Evolutionary conservation across 2,329 filamentous ascomycete genomes (phyloP), one percentile per base, ranked within the genome.

Genomic region (Aureobasidium zeae): DNA sequence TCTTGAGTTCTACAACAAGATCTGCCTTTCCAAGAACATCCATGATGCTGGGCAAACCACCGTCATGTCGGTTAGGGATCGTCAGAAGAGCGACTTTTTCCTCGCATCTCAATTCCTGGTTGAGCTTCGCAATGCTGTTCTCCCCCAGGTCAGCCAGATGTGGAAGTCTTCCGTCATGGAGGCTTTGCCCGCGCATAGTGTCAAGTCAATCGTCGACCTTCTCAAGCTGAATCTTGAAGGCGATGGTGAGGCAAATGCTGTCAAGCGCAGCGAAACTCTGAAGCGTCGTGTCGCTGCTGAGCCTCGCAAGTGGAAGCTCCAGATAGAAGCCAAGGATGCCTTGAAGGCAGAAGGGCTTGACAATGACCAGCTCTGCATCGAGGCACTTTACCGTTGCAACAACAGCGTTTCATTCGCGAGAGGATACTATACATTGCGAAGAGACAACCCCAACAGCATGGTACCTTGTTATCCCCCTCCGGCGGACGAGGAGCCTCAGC

Each of bases 111-210:
- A 95, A 54, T 83, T 96, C 44, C 68, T 95, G 11, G 79, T 96
- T 5, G 89, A 96, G 59, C 65, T 96, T 30, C 81, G 91, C 30
- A 78, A 83, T 64, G 77, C 80, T 19, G 77, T 95, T 19, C 66
- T 95, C 11, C 85, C 87, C 1, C 76, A 82, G 33, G 74, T 91
- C 29, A 74, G 76, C 45, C 74, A 80, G 34, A 74, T 96, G 20
- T 98, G 91, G 93, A 79, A 86, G 52, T 93, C 87, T 1, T 70
- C 78, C 19, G 76, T 94, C 35, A 77, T 91, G 13, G 86, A 94
- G 53, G 88, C 86, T 54, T 77, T 86, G 1, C 79, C 83, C 3
- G 81, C 79, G 17, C 73, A 79, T 16, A 83, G 88, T 30, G 77
- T 91, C 13, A 83, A 85, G 53, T 81, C 79, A 43, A 69, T 94